Percentiles rank a stretch among this genome's conserved stretches.
Evolutionary conservation across 2,329 filamentous ascomycete genomes (phyloP).

Genomic region (Microthyrium microscopicum): DNA sequence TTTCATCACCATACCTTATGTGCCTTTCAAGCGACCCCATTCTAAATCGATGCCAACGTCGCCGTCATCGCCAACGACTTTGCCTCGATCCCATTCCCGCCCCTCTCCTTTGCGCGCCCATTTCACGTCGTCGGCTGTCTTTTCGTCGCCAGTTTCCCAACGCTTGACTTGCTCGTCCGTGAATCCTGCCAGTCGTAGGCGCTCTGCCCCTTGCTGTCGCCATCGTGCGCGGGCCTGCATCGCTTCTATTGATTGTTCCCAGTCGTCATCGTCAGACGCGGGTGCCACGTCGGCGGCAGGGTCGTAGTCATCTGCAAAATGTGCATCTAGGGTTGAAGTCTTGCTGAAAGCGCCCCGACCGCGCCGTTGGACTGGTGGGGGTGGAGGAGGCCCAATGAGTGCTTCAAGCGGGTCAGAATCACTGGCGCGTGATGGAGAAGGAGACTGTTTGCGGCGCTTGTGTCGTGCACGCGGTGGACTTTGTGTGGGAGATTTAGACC

Average conservation of each 20-base stretch:
- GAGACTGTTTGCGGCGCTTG: background rate
- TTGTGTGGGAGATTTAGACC: no score
- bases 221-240: slow-evolving; percentile 65
- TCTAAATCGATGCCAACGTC: slow-evolving; percentile 32
- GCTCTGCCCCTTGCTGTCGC: slow-evolving; percentile 57
- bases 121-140: slow-evolving; percentile 48
- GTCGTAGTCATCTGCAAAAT: slow-evolving; percentile 54
- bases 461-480: no score
- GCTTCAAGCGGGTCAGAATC: slow-evolving; percentile 58
- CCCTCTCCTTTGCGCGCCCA: slow-evolving; percentile 57
- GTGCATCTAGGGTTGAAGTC: slow-evolving; percentile 57
- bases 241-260: slow-evolving; percentile 66
- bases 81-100: slow-evolving; percentile 51
- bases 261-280: slow-evolving; percentile 42
- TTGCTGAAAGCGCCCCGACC: slow-evolving; percentile 51
- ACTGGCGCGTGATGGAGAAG: slow-evolving; percentile 10
- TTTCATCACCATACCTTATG: slow-evolving; percentile 18
- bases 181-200: slow-evolving; percentile 64
- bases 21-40: slow-evolving; percentile 21
- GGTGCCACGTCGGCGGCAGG: slow-evolving; percentile 39
- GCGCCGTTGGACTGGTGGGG: slow-evolving; percentile 33
- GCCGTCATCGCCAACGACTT: slow-evolving; percentile 39
- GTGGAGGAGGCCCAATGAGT: slow-evolving; percentile 52
- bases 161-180: slow-evolving; percentile 55
- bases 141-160: slow-evolving; percentile 48